Evolutionary conservation across 1,284 basidiomycete species (phyloP).

Genomic region (Trichosporon sp.): DNA sequence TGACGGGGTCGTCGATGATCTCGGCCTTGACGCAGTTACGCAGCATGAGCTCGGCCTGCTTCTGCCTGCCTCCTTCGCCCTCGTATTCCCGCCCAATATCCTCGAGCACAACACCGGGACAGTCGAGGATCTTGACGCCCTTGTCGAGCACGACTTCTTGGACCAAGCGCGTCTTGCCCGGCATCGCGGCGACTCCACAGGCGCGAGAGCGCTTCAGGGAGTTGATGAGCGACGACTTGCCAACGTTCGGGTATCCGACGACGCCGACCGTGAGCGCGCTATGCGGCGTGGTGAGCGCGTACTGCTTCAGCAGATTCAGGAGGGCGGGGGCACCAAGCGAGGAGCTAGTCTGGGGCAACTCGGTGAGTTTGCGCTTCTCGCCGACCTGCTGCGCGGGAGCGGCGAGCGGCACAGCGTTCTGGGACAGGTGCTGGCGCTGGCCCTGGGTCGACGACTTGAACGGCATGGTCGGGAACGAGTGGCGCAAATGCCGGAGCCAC

Average conservation of each 20-base stretch:
- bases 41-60: slow-evolving; percentile 73
- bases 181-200: slow-evolving; percentile 87
- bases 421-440: slow-evolving; percentile 75
- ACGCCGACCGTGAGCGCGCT: slow-evolving; percentile 86
- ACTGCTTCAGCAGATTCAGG: slow-evolving; percentile 86
- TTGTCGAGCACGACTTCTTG: slow-evolving; percentile 92
- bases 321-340: slow-evolving; percentile 63
- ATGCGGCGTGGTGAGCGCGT: slow-evolving; percentile 69
- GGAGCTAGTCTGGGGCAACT: slow-evolving; percentile 68
- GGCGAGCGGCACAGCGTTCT: slow-evolving; percentile 50
- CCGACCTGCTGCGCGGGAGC: slow-evolving; percentile 45
- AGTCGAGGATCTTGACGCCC: slow-evolving; percentile 88
- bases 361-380: slow-evolving; percentile 53
- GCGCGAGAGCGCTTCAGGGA: slow-evolving; percentile 87
- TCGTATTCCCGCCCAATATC: slow-evolving; percentile 63
- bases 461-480: slow-evolving; percentile 88
- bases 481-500: slow-evolving; percentile 87
- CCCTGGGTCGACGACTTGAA: slow-evolving; percentile 84
- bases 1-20: slow-evolving; percentile 85
- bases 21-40: slow-evolving; percentile 92
- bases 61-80: slow-evolving; percentile 60
- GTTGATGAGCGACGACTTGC: slow-evolving; percentile 95
- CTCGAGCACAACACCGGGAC: slow-evolving; percentile 84
- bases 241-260: slow-evolving; percentile 96
- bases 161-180: slow-evolving; percentile 92